Evolutionary conservation across 1,139 yeast genomes (phyloP), one percentile per base, ranked within the genome.

Genomic region (Debaryomycetaceae sp.): DNA sequence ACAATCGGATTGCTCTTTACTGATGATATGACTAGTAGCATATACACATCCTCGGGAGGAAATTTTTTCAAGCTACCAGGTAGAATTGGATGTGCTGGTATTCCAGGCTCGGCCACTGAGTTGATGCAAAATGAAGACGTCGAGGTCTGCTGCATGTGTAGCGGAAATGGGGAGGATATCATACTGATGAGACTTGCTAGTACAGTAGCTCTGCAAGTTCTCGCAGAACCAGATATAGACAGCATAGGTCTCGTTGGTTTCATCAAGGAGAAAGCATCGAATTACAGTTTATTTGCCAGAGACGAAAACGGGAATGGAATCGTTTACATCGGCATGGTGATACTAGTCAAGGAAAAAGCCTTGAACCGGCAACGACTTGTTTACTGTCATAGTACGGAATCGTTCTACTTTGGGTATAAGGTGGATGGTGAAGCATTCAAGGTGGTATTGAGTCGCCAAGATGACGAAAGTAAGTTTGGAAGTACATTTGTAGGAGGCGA

Each of bases 111-210:
- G 4, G 76, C 77, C 0, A 60, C 72, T 14, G 78, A 65, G 41
- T 55, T 52, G 31, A 48, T 37, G 36, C 23, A 24, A 6, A 43
- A 43, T 24, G 50, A 51, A 2, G 52, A 52, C 3, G 42, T 47
- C 20, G 58, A 59, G 27, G 54, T 75, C 1, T 57, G 67, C 39
- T 68, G 78, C 41, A 64, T 76, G 70, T 75, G 81, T 55, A 75
- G 81, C 43, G 84, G 84, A 1, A 76, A 74, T 50, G 84, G 84
- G 1, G 84, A 78, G 52, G 80, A 77, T 48, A 76, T 78, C 22
- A 62, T 76, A 3, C 59, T 58, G 45, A 60, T 70, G 68, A 70
- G 66, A 40, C 53, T 78, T 34, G 74, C 81, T 0, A 55, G 65
- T 36, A 48, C 49, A 8, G 42, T 71, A 8, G 60, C 57, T 5